phyloP scores from a whole-genome alignment of 305 asterid species.

The Coffea humblotiana region DNA sequence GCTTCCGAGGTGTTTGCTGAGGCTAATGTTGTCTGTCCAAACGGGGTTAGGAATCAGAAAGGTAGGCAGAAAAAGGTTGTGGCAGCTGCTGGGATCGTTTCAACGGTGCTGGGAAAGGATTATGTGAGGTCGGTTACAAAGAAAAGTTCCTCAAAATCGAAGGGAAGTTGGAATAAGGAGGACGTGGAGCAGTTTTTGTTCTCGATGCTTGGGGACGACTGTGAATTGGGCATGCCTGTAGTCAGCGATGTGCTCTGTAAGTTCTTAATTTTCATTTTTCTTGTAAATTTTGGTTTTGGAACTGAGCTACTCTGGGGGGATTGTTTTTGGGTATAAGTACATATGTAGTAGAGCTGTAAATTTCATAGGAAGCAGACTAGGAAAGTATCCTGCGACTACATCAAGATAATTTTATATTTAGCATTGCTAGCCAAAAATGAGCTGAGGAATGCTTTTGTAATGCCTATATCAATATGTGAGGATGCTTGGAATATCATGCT shows the following conservation, averaged over 20 bases:
- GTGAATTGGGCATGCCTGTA: slow-evolving; percentile 62
- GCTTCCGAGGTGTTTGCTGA: slow-evolving; percentile 48
- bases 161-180: slow-evolving; percentile 54
- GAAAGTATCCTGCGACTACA: too few species aligned
- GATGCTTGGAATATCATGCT: not conserved
- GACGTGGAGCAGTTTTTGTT: slow-evolving; percentile 74
- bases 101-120: slow-evolving; percentile 73
- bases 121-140: slow-evolving; percentile 70
- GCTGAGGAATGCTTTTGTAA: not conserved
- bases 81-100: slow-evolving; percentile 79
- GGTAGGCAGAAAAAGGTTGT: slow-evolving; percentile 54
- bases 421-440: not conserved
- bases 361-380: not conserved
- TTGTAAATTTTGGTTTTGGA: slow-evolving; percentile 11
- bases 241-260: slow-evolving; percentile 80
- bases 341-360: not conserved
- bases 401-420: not conserved
- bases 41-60: slow-evolving; percentile 41
- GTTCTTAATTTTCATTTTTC: slow-evolving; percentile 32
- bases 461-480: not conserved
- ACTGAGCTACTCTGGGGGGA: not conserved
- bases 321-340: too few species aligned
- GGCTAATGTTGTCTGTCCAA: slow-evolving; percentile 27
- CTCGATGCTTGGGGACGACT: slow-evolving; percentile 80
- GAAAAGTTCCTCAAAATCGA: slow-evolving; percentile 44